A percentile compares a stretch with the other conserved stretches of the same genome.
These are phyloP conservation scores for Leishmania major DNA, from an alignment of 208 protist genomes.

Conservation along the genomic window DNA sequence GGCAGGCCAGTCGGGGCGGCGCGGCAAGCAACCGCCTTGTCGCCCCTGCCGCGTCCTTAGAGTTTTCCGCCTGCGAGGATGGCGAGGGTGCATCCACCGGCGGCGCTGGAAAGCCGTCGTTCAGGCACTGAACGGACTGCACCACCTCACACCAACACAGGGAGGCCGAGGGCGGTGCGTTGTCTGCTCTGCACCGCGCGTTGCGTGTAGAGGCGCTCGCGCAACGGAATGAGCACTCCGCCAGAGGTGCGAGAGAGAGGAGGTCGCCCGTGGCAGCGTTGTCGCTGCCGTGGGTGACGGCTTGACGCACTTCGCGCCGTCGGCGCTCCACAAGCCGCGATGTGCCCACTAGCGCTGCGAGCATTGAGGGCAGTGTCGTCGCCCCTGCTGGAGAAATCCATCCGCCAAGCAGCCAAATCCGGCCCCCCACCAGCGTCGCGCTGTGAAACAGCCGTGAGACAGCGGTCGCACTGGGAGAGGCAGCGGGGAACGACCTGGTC, in stretches of 20 bases:
- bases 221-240: not conserved
- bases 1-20: constrained; percentile 47
- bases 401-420: constrained; percentile 32
- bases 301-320: constrained; percentile 23
- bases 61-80: not conserved
- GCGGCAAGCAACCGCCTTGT: not conserved
- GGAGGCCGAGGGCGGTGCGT: not conserved
- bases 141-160: constrained; percentile 26
- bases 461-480: not conserved
- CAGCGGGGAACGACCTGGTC: not conserved
- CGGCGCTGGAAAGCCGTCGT: constrained; percentile 21
- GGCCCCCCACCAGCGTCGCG: constrained; percentile 17
- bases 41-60: not conserved
- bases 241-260: not conserved
- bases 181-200: not conserved
- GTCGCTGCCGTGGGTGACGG: not conserved
- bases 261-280: not conserved
- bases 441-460: constrained; percentile 26
- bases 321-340: constrained; percentile 27
- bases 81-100: constrained; percentile 10
- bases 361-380: not conserved
- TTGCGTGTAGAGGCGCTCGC: not conserved
- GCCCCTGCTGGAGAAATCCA: not conserved
- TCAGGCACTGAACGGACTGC: constrained; percentile 17
- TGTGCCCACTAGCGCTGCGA: not conserved